These are phyloP conservation scores for Trichoderma sp. DNA, from an alignment of 2,329 filamentous ascomycete species.

Conservation along the genomic window DNA sequence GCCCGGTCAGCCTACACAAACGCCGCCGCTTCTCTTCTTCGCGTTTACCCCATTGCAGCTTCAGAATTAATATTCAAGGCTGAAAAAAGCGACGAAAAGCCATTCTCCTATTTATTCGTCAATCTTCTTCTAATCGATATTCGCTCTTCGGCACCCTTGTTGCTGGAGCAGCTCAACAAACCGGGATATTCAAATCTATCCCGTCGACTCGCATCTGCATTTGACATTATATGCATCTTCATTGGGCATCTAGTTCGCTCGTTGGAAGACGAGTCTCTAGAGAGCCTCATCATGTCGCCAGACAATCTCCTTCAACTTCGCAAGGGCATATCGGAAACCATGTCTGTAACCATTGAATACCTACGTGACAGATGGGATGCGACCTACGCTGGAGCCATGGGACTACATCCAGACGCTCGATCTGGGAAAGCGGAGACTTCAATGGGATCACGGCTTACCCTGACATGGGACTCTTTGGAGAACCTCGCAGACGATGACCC, in stretches of 20 bases:
- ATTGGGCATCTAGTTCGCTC: conserved; percentile 58
- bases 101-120: conserved; percentile 63
- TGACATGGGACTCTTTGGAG: conserved; percentile 61
- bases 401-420: conserved; percentile 60
- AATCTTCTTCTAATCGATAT: conserved; percentile 68
- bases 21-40: conserved; percentile 58
- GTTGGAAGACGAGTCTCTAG: conserved; percentile 50
- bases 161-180: conserved; percentile 60
- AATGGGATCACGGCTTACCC: conserved; percentile 48
- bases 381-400: conserved; percentile 61
- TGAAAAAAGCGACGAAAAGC: conserved; percentile 46
- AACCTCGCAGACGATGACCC: conserved; percentile 55
- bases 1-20: conserved; percentile 62
- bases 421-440: conserved; percentile 45
- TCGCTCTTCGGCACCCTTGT: conserved; percentile 60
- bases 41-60: conserved; percentile 52
- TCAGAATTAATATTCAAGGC: conserved; percentile 56
- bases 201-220: conserved; percentile 59
- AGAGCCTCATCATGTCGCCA: conserved; percentile 52
- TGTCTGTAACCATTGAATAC: conserved; percentile 65
- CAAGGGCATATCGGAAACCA: conserved; percentile 61
- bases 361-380: conserved; percentile 71
- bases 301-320: conserved; percentile 64
- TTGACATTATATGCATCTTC: conserved; percentile 64
- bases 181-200: conserved; percentile 54